Evolutionary conservation across 768 basidiomycete genomes (phyloP), one percentile per base, ranked within the genome.

Genomic region (Leccinum disarticulatum): DNA sequence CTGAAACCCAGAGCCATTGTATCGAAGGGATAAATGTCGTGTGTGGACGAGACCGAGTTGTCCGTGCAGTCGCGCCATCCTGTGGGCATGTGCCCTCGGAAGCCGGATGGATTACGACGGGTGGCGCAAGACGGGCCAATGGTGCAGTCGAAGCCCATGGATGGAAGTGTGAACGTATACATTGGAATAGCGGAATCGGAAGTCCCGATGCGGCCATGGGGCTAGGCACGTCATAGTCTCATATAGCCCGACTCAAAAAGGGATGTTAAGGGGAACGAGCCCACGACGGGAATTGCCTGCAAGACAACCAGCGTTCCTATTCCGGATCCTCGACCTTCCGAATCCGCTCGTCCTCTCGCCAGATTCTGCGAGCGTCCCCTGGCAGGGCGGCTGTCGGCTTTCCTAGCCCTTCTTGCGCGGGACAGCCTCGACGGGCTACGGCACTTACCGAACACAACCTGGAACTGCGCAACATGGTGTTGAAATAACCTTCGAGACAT

Each of bases 401-500:
- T 46, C 19, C 19, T 46, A 19, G 43, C 43, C 17, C 53, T 60
- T 65, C 55, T 56, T 59, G 55, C 25, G 13, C 55, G 58, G 67
- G 50, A 69, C 62, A 62, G 64, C 46, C 61, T 31, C 46, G 3
- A 56, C 54, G 43, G 58, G 35, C 47, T 11, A 38, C 70, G 70
- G 72, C 17, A 64, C 4, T 61, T 73, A 4, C 72, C 72, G 69
- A 55, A 50, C 25, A 43, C 43, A 15, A 51, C 48, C 36, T 10
- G 46, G 38, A n/a, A 31, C 50, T 43, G 54, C 17, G 53, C 49
- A 25, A 50, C 49, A 38, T 55, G 57, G 31, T 52, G 65, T 48
- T 63, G 61, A 67, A 71, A 65, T 65, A 68, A 63, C 68, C 72
- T 71, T 71, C 54, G 54, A 62, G 65, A 63, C 56, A 59, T 52